Evolutionary conservation across 2,329 filamentous ascomycete species (phyloP), one percentile per base, ranked within the genome.

Genomic region (Phoma sp.): DNA sequence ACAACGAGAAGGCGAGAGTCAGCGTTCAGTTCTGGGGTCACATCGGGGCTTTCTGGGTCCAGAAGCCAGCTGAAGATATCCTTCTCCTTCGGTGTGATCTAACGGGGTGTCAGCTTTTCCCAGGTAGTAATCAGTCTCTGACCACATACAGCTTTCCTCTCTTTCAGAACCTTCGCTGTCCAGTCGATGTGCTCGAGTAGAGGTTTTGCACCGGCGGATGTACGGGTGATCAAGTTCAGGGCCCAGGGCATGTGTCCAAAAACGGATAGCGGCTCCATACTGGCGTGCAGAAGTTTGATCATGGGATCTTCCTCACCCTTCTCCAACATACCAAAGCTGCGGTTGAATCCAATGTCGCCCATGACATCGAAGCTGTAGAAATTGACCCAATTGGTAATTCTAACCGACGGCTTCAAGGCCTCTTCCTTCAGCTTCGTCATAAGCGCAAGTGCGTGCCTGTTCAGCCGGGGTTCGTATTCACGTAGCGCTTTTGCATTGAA

Each of bases 331-430:
- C 67, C 66, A 60, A 80, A 77, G 34, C 73, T 67, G 48, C 76
- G 74, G 17, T 70, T 77, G 47, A 78, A 77, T 9, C 71, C 74
- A 10, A 80, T 61, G 47, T 80, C 78, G 6, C 77, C 78, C 75
- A 83, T 81, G 20, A 82, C 73, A 54, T 83, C 81, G 51, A 82
- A 78, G 43, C 75, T 74, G 49, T 80, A 74, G 57, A 73, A 80
- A 42, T 76, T 71, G 17, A 69, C 49, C 72, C 71, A 74, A 38
- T 66, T 59, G 5, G 68, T 71, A 14, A 70, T 68, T 7, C 71
- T 56, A 0, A 74, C 51, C 10, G 56, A 53, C 2, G 63, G 46
- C 5, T 61, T 47, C 14, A 53, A 42, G 2, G 61, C 54, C 23
- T 64, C 49, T 18, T 65, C 64, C 17, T 65, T 62, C 15, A 74